These are phyloP conservation scores for Termitomyces sp. DNA, from an alignment of 768 basidiomycete genomes.

Conservation along the genomic window DNA sequence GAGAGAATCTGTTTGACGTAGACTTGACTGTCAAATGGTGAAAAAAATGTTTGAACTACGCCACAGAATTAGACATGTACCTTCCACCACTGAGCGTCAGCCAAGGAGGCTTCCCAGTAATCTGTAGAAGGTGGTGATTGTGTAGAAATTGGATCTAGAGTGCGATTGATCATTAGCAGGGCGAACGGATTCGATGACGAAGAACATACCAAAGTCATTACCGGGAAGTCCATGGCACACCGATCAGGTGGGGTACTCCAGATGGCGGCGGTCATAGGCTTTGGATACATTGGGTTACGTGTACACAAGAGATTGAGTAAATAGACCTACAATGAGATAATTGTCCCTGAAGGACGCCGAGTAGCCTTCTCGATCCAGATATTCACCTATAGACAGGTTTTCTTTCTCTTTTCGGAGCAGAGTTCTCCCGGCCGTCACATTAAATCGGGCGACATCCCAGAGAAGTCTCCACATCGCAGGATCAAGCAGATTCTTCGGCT, in stretches of 20 bases:
- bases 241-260: slow-evolving; percentile 75
- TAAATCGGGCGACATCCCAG: slow-evolving; percentile 69
- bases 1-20: slow-evolving; percentile 63
- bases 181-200: background rate
- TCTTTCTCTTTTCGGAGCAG: slow-evolving; percentile 24
- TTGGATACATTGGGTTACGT: background rate
- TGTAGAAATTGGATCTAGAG: slow-evolving; percentile 61
- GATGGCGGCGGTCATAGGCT: slow-evolving; percentile 80
- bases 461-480: slow-evolving; percentile 68
- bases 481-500: slow-evolving; percentile 54
- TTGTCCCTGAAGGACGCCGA: slow-evolving; percentile 65
- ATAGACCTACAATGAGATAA: slow-evolving; percentile 60
- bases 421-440: slow-evolving; percentile 54
- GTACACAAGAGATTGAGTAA: background rate
- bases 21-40: slow-evolving; percentile 37
- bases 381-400: slow-evolving; percentile 55
- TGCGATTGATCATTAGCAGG: background rate
- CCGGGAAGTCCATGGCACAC: slow-evolving; percentile 68
- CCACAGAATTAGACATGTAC: slow-evolving; percentile 28
- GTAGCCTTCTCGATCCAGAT: slow-evolving; percentile 58
- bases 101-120: slow-evolving; percentile 68
- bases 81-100: slow-evolving; percentile 70
- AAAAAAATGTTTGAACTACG: background rate
- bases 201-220: slow-evolving; percentile 47
- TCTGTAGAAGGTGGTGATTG: slow-evolving; percentile 71